A percentile compares a stretch with the other conserved stretches of the same genome.
Evolutionary conservation across 1,139 yeast genomes (phyloP).

Genomic region (Taiozyma sp.): DNA sequence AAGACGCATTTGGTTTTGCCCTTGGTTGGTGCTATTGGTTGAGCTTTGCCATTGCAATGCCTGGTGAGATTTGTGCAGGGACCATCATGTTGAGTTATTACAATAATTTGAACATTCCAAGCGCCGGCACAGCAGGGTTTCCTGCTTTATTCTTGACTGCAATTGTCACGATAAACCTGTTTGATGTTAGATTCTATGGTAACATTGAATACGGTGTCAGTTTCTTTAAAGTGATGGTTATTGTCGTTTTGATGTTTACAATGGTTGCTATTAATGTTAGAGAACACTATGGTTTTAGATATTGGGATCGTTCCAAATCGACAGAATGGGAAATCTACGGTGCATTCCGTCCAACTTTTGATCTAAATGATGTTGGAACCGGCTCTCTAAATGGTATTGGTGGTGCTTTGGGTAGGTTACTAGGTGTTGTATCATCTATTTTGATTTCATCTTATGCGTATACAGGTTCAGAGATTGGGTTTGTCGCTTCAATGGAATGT

Average conservation of each 20-base stretch:
- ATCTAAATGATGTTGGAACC: constrained; percentile 47
- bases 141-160: constrained; percentile 53
- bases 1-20: constrained; percentile 81
- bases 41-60: constrained; percentile 66
- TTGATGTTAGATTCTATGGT: constrained; percentile 69
- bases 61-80: constrained; percentile 78
- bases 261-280: constrained; percentile 64
- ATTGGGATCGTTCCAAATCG: constrained; percentile 53
- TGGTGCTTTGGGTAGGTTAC: constrained; percentile 58
- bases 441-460: constrained; percentile 67
- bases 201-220: constrained; percentile 67
- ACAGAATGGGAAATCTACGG: constrained; percentile 55
- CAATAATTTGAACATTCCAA: constrained; percentile 45
- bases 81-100: constrained; percentile 69
- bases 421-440: constrained; percentile 59
- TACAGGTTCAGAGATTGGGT: constrained; percentile 77
- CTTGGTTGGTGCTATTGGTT: constrained; percentile 76
- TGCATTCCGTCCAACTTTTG: constrained; percentile 65
- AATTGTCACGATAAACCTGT: constrained; percentile 43
- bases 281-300: constrained; percentile 52
- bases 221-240: constrained; percentile 49
- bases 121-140: constrained; percentile 58
- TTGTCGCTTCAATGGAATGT: constrained; percentile 84
- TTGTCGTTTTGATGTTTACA: constrained; percentile 50
- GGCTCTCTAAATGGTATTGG: constrained; percentile 44